Percentiles rank a stretch among this genome's conserved stretches.
Evolutionary conservation across 176 grass and related monocot genomes (phyloP).

Genomic region (Hyparrhenia diplandra): DNA sequence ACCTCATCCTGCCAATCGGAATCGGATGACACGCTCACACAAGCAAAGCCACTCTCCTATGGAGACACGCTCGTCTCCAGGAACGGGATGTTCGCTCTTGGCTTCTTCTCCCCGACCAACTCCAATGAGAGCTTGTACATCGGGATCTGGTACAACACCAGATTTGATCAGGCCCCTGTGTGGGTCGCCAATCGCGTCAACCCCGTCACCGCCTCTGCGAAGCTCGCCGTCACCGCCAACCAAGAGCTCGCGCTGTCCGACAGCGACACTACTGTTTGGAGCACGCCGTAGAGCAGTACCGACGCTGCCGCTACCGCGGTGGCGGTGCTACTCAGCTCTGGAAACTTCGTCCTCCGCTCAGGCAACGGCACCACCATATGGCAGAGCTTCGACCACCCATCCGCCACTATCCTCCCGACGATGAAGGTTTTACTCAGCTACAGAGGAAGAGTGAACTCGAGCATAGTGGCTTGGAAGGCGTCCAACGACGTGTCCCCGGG

Average conservation of each 20-base stretch:
- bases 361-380: background rate
- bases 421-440: no score
- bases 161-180: background rate
- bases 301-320: no score
- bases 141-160: constrained; percentile 26
- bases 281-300: no score
- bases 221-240: constrained; percentile 1
- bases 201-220: constrained; percentile 2
- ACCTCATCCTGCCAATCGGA: no score
- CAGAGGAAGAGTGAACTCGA: no score
- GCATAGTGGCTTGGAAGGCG: no score
- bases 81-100: constrained; percentile 23
- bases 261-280: no score
- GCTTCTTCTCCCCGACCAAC: constrained; percentile 24
- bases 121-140: background rate
- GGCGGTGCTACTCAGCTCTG: background rate
- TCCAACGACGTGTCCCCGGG: no score
- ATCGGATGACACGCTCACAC: constrained; percentile 4
- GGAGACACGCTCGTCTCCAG: constrained; percentile 18
- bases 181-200: constrained; percentile 38
- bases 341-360: constrained; percentile 25
- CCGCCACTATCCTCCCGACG: no score
- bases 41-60: background rate
- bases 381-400: no score
- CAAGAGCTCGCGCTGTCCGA: background rate